phyloP scores from a whole-genome alignment of 495 filamentous ascomycete genomes.

The Hypoxylon fragiforme region DNA sequence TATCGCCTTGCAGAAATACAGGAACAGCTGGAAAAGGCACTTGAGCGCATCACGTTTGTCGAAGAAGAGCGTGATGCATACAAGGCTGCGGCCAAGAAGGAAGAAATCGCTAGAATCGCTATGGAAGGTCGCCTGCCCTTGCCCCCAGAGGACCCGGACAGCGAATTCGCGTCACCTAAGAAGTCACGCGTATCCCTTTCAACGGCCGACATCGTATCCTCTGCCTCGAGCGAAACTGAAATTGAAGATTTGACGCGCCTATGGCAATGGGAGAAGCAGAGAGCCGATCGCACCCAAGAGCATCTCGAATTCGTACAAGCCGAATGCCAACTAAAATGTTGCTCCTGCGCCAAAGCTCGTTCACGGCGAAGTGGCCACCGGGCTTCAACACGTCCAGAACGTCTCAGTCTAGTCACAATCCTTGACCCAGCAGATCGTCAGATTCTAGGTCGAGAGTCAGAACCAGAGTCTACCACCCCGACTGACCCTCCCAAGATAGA shows the following conservation, averaged over 20 bases:
- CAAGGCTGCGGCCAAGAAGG: slow-evolving; percentile 61
- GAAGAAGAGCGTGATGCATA: slow-evolving; percentile 72
- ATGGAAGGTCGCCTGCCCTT: slow-evolving; percentile 66
- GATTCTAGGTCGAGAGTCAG: slow-evolving; percentile 42
- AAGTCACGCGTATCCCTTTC: slow-evolving; percentile 46
- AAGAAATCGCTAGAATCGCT: slow-evolving; percentile 63
- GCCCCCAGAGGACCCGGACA: slow-evolving; percentile 47
- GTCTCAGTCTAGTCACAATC: slow-evolving; percentile 33
- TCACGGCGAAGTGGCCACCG: slow-evolving; percentile 27
- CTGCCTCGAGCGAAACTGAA: slow-evolving; percentile 51
- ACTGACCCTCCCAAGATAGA: not conserved
- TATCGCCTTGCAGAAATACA: slow-evolving; percentile 73
- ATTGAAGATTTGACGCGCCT: slow-evolving; percentile 64
- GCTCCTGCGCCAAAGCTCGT: slow-evolving; percentile 55
- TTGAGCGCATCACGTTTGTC: slow-evolving; percentile 63
- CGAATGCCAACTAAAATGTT: slow-evolving; percentile 76
- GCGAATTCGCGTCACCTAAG: slow-evolving; percentile 52
- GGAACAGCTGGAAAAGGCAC: slow-evolving; percentile 69
- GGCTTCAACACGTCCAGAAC: slow-evolving; percentile 35
- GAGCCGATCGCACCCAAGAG: slow-evolving; percentile 68
- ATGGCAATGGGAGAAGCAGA: slow-evolving; percentile 65
- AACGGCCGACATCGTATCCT: slow-evolving; percentile 45
- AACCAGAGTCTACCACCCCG: not conserved
- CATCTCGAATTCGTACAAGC: slow-evolving; percentile 79
- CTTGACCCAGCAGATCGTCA: slow-evolving; percentile 47